Evolutionary conservation across 164 flowering plant species (phyloP).

Genomic region (Hamamelis virginiana): DNA sequence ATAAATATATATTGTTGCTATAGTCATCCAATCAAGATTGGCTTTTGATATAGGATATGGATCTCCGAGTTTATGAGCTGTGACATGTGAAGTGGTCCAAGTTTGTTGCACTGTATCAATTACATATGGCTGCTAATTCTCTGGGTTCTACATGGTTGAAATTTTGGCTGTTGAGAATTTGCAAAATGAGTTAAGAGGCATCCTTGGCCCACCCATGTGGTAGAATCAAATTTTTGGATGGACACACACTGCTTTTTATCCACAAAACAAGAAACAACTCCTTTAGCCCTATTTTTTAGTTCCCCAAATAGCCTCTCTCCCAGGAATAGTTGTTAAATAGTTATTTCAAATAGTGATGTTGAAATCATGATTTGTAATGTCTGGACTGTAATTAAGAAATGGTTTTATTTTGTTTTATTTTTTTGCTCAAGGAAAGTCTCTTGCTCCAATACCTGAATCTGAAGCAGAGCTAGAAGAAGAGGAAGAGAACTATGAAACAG

Average conservation of each 20-base stretch:
- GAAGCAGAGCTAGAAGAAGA: slow-evolving; percentile 60
- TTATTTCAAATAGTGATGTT: not conserved
- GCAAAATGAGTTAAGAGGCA: not conserved
- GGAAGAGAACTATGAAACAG: slow-evolving; percentile 25
- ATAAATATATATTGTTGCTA: not conserved
- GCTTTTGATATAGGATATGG: not conserved
- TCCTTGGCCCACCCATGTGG: not conserved
- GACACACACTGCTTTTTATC: no score
- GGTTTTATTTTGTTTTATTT: slow-evolving; percentile 4
- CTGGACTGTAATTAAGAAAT: not conserved
- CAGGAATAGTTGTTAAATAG: not conserved
- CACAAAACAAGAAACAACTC: no score
- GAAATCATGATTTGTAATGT: not conserved
- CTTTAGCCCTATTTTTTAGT: no score
- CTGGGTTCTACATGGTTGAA: not conserved
- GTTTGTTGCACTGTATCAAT: not conserved
- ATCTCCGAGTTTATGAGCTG: not conserved
- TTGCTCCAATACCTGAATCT: slow-evolving; percentile 90
- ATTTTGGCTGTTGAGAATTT: not conserved
- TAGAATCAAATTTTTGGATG: no score
- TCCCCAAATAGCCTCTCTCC: no score
- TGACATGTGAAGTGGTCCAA: not conserved
- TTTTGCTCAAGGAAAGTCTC: slow-evolving; percentile 70
- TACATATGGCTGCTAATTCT: not conserved
- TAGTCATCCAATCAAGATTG: not conserved